Evolutionary conservation across 140 eudicot genomes (phyloP).

Genomic region (Stevia rebaudiana): DNA sequence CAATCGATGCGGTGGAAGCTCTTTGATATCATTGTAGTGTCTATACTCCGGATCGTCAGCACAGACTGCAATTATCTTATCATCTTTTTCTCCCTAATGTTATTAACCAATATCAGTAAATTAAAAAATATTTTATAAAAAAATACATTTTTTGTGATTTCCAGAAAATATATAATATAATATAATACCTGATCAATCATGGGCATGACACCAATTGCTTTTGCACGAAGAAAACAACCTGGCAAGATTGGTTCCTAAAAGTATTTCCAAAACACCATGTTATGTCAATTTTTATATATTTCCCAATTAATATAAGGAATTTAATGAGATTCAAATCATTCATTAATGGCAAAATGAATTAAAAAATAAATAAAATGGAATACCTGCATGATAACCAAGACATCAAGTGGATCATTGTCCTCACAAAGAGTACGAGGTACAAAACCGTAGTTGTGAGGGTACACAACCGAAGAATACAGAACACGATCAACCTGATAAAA

Average conservation of each 20-base stretch:
- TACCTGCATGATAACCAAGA: conserved; percentile 71
- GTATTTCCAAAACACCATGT: conserved; percentile 16
- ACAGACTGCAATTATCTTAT: conserved; percentile 91
- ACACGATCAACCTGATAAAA: conserved; percentile 58
- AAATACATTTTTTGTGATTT: not conserved
- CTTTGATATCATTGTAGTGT: conserved; percentile 77
- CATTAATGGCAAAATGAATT: not conserved
- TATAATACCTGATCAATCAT: conserved; percentile 54
- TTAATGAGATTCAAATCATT: not conserved
- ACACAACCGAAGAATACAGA: conserved; percentile 61
- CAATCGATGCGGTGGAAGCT: conserved; percentile 94
- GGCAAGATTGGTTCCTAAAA: conserved; percentile 56
- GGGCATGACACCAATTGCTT: conserved; percentile 63
- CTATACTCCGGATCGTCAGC: conserved; percentile 96
- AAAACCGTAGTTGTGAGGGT: conserved; percentile 68
- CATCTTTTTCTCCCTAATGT: conserved; percentile 83
- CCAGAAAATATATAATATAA: not conserved
- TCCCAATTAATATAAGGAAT: not conserved
- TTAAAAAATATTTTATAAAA: not conserved
- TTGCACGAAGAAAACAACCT: conserved; percentile 55
- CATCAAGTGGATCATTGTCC: conserved; percentile 66
- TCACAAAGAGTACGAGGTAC: conserved; percentile 69
- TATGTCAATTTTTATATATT: conserved; percentile 11
- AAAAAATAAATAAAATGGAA: not conserved
- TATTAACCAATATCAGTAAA: not conserved